Base-by-base conservation (phyloP, 495 filamentous ascomycete species). In the Penicillium odoratum region DNA sequence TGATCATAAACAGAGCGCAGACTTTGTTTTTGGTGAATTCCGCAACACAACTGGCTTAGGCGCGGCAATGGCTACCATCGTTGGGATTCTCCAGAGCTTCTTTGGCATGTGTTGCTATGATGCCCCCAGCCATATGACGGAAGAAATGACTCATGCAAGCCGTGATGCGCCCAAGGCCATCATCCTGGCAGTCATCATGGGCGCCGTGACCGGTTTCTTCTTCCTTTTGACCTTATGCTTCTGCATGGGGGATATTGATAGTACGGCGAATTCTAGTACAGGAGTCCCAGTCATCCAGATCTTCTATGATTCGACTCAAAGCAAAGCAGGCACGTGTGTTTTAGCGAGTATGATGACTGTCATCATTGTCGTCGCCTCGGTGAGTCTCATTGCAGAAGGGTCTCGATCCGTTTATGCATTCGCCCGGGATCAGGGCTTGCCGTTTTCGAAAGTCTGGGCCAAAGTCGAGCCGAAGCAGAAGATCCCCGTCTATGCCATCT, bases 41-140 rank as follows among this genome's bases (percentile, higher is more conserved):
- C 74, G 82, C 60, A 83, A 83, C 48, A 70, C 73, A 46, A 80
- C 78, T 7, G 81, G 81, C 16, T 80, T 83, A 44, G 67, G 69
- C 18, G 55, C 69, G 9, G 67, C 74, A 3, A 82, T 80, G 64
- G 69, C 74, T 7, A 78, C 75, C 0, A 72, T 83, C 15, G 51
- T 83, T 13, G 81, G 81, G 3, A 70, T 81, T 25, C 59, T 84
- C 5, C 81, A 83, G 53, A 73, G 69, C 53, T 73, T 76, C 0
- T 83, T 83, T 53, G 79, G 79, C 21, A 82, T 83, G 80, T 77
- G 74, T 57, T 79, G 77, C 55, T 77, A 74, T 53, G 69, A 78
- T 45, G 71, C 70, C 5, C 67, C 70, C 10, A 53, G 62, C 21
- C 74, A 77, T 54, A 77, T 78, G 73, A 72, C 52, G 7, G 65